A percentile compares a stretch with the other conserved stretches of the same genome.
These are phyloP conservation scores for Porpolomopsis calyptriformis DNA, from an alignment of 768 basidiomycete species.

Conservation along the genomic window DNA sequence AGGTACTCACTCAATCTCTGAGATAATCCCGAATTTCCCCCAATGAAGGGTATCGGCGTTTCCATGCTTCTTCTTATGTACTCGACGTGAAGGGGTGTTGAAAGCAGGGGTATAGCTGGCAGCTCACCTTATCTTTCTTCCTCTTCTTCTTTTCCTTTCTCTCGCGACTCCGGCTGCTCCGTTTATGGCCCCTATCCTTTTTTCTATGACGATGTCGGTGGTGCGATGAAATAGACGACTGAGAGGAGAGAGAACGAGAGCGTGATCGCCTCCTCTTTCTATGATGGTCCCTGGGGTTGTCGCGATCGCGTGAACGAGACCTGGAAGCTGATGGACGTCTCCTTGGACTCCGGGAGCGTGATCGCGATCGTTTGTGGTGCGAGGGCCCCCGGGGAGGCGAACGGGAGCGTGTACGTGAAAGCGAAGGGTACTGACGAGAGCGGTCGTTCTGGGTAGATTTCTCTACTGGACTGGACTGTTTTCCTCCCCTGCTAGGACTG, in stretches of 20 bases:
- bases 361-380: conserved; percentile 5
- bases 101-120: conserved; percentile 5
- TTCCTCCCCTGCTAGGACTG: too few species aligned
- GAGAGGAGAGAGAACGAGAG: conserved; percentile 32
- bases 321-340: conserved; percentile 18
- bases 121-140: conserved; percentile 50
- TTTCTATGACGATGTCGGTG: conserved; percentile 32
- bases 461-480: too few species aligned
- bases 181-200: conserved; percentile 35
- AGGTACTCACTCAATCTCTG: conserved; percentile 64
- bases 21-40: conserved; percentile 86
- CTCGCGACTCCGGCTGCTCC: conserved; percentile 35
- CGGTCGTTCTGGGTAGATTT: background rate
- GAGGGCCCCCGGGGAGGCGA: background rate
- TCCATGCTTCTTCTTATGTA: conserved; percentile 43
- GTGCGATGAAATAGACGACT: conserved; percentile 31
- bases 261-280: conserved; percentile 19
- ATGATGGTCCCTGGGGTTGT: conserved; percentile 9
- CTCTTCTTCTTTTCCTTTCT: conserved; percentile 52
- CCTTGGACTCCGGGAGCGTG: conserved; percentile 7
- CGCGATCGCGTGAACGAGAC: conserved; percentile 22
- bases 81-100: background rate
- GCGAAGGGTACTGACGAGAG: conserved; percentile 11
- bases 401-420: conserved; percentile 10
- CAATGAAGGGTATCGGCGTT: conserved; percentile 54